Evolutionary conservation across 2,329 filamentous ascomycete genomes (phyloP), one percentile per base, ranked within the genome.

Genomic region (Raffaelea deltoideospora): DNA sequence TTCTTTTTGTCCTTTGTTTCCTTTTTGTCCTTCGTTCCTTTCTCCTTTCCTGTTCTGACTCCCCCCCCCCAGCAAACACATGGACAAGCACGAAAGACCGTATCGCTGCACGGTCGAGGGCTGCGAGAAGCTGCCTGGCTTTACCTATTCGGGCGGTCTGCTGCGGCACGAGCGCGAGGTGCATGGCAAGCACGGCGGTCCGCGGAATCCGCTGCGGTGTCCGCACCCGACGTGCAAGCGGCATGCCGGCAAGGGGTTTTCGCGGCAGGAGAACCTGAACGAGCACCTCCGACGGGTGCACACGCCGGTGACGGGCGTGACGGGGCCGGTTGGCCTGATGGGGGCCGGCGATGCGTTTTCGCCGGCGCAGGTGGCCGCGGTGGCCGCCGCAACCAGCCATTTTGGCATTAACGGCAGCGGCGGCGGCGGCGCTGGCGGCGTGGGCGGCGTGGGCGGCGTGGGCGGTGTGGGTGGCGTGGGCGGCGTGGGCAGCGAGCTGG

Each of bases 81-180:
- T 95, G 87, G 88, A 96, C 60, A 94, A 94, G 55, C 88, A 96
- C 54, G 86, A 94, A 48, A 72, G 88, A 11, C 88, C 88, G 2
- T 96, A 95, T 53, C 82, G 86, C 50, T 96, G 88, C 56, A 67
- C 64, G 18, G 76, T 79, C 31, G 68, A 73, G n/a, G 81, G 80
- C 27, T 95, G 88, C 57, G 84, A 88, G 50, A 94, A 94, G 50
- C 70, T 94, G 0, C 82, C 83, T 36, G 88, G 88, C 2, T 96
- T 96, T 56, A 96, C 88, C 1, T 96, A 96, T 54, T 88, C 83
- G 0, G 88, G 88, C 14, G 88, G 88, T 4, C 72, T 96, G 0
- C 61, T 93, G 15, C 72, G 88, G 32, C 88, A 96, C 58, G 81
- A 94, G 58, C 79, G 88, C 44, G 88, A 96, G 58, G 88, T 96